Evolutionary conservation across 169 alveolate genomes (phyloP), one percentile per base, ranked within the genome.

Genomic region (Theileria annulata): DNA sequence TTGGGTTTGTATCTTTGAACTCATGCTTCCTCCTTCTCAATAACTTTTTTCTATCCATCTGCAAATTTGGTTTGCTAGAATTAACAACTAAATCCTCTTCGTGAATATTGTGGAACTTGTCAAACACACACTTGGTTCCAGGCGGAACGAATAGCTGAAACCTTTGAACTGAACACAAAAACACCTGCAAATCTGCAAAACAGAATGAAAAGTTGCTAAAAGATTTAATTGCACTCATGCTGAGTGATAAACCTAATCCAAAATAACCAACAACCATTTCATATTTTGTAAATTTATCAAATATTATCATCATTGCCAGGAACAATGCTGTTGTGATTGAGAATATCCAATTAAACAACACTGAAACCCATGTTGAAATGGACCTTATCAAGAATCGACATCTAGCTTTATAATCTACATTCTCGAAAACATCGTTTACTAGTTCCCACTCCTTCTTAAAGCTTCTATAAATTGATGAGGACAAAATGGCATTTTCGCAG

Each of bases 371-470:
- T 17, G 87, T 23, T 17, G 63, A 31, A 0, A 71, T n/a, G 19
- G 84, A 67, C 17, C 49, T 33, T 2, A 60, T 58, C 21, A 80
- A 60, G 47, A 80, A 80, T 17, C 42, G 63, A 42, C 68, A 68
- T 21, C 75, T 56, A 35, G 13, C 48, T 23, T 30, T 60, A 17
- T 73, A 31, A 15, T 80, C 87, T 15, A 76, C 49, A 21, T 73
- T 3, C 21, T 31, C 35, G 47, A 74, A 19, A 27, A 80, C 54
- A 13, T 37, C 35, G 13, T 80, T 37, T 74, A 80, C 17, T n/a
- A 74, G 71, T 48, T 58, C 13, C 27, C 42, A 54, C 71, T 80
- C 87, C 71, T 51, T 80, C 19, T 75, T 67, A 66, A 80, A 80
- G 31, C 87, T 48, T 13, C 87, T 33, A 33, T 80, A 71, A 0